These are phyloP conservation scores for Calamus simplicifolius DNA, from an alignment of 176 grass and related monocot genomes.

Conservation along the genomic window DNA sequence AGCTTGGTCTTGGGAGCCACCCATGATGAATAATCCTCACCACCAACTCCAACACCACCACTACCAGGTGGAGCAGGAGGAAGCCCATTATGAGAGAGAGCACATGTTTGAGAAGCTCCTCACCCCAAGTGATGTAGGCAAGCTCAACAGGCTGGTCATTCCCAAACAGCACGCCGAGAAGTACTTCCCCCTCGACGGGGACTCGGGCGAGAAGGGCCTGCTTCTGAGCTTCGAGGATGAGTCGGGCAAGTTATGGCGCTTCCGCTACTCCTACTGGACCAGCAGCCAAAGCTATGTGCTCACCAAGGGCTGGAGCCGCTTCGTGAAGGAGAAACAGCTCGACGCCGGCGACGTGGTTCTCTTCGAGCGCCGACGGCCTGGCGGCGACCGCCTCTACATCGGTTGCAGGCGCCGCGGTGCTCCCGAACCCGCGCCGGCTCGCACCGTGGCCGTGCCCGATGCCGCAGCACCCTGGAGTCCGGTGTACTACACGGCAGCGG, in stretches of 20 bases:
- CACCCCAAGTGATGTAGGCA: constrained; percentile 79
- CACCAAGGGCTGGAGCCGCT: constrained; percentile 95
- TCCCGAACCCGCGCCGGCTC: neutral
- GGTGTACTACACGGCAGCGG: constrained; percentile 27
- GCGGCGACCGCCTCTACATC: constrained; percentile 12
- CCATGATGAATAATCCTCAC: constrained; percentile 48
- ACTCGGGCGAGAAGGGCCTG: constrained; percentile 67
- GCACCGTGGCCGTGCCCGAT: neutral
- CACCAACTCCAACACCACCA: constrained; percentile 27
- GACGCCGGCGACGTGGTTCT: constrained; percentile 65
- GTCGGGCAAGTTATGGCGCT: constrained; percentile 64
- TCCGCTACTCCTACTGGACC: constrained; percentile 96
- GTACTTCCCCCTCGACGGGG: constrained; percentile 62
- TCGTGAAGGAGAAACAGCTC: constrained; percentile 89
- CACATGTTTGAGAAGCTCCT: constrained; percentile 83
- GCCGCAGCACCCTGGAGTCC: constrained; percentile 40
- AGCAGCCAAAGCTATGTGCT: constrained; percentile 99
- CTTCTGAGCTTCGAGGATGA: constrained; percentile 82
- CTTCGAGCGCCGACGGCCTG: constrained; percentile 10
- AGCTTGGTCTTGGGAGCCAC: constrained; percentile 56
- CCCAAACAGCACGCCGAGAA: constrained; percentile 89
- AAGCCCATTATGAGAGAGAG: constrained; percentile 50
- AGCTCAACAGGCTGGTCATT: constrained; percentile 90
- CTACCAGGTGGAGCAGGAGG: constrained; percentile 6
- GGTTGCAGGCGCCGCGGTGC: constrained; percentile 1